A percentile compares a stretch with the other conserved stretches of the same genome.
These are phyloP conservation scores for Symbiotaphrina buchneri DNA, from an alignment of 495 filamentous ascomycete species.

Conservation along the genomic window DNA sequence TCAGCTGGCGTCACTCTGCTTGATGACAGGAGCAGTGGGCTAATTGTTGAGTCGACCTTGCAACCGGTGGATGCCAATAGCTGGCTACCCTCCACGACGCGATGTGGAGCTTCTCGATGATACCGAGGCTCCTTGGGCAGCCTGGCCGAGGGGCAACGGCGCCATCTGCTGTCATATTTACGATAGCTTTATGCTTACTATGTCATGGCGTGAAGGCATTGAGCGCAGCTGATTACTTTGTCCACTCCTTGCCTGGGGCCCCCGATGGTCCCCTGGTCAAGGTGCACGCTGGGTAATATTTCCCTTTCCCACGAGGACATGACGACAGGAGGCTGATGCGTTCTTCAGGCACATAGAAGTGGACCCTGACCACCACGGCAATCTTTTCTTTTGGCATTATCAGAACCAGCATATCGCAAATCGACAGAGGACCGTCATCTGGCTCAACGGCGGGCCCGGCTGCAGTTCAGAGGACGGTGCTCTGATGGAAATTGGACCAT, in stretches of 20 bases:
- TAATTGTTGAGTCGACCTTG: no score
- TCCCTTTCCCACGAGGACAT: background rate
- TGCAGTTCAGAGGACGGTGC: slow-evolving; percentile 95
- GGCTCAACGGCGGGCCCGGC: slow-evolving; percentile 91
- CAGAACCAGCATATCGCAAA: slow-evolving; percentile 91
- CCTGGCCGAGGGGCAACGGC: no score
- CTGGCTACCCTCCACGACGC: no score
- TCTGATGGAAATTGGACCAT: slow-evolving; percentile 93
- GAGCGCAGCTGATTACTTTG: slow-evolving; percentile 72
- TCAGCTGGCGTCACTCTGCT: no score
- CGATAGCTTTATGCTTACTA: no score
- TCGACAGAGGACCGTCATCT: slow-evolving; percentile 77
- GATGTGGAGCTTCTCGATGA: no score
- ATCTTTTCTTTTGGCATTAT: slow-evolving; percentile 96
- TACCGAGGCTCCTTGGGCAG: no score
- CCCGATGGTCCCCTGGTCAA: slow-evolving; percentile 64
- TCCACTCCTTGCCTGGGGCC: slow-evolving; percentile 62
- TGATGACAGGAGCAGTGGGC: no score
- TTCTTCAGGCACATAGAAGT: slow-evolving; percentile 66
- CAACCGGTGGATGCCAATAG: no score
- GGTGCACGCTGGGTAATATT: slow-evolving; percentile 81
- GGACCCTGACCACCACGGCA: slow-evolving; percentile 58
- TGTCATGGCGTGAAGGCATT: no score
- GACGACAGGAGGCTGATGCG: slow-evolving; percentile 15
- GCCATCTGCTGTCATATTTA: no score